Evolutionary conservation across 2,329 filamentous ascomycete genomes (phyloP), one percentile per base, ranked within the genome.

Genomic region (Trichoderma endophyticum): DNA sequence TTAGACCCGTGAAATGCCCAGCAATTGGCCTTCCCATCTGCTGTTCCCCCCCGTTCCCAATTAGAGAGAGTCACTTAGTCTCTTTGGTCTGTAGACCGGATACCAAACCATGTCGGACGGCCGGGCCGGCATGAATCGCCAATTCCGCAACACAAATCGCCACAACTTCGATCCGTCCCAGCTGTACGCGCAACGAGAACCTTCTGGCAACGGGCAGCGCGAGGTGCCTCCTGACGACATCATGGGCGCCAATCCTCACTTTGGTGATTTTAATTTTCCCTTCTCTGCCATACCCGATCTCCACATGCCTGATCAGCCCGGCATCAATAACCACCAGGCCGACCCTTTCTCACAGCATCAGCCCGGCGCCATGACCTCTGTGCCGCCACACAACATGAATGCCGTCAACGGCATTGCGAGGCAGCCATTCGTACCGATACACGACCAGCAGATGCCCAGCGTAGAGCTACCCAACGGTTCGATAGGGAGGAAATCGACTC

Each of bases 181-280:
- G 68, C 70, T 78, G 24, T 79, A 77, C 71, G 75, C 72, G 32
- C 72, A 70, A 15, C 74, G 61, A 34, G 72, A 73, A 68, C 73
- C 76, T 72, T 71, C 73, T 54, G 70, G 73, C 72, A 74, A 73
- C 68, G 73, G 77, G 70, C 74, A 76, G 43, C 73, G 75, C 64
- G 72, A 65, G 32, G 73, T 75, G 36, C 71, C 75, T 39, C 71
- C 76, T 26, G 73, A 77, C 73, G 70, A 75, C 74, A 76, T 85
- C 76, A 83, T 86, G 76, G 84, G 87, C 74, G 75, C 82, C 39
- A 51, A 39, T 34, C 79, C 84, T 18, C 84, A 86, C 64, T 89
- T 89, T 76, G 81, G 82, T 73, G 85, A 87, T 73, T 89, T 88
- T 76, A 80, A 84, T 26, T 89, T 88, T 75, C 77, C 85, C 3